These are phyloP conservation scores for Nakataea oryzae DNA, from an alignment of 2,329 filamentous ascomycete species.

Conservation along the genomic window DNA sequence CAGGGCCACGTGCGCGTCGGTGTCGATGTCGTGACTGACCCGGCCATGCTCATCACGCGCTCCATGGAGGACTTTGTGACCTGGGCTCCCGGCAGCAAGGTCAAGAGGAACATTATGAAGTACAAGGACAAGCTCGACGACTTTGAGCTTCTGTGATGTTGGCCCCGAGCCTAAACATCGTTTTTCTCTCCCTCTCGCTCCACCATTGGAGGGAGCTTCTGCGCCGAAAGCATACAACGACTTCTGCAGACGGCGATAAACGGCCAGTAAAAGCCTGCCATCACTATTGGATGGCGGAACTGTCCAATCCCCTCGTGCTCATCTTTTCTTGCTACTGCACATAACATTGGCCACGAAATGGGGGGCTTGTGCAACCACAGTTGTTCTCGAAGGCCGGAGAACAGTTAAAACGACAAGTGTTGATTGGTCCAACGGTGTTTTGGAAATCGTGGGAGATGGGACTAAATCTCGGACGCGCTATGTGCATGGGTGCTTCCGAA, in stretches of 20 bases:
- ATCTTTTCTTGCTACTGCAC: background rate
- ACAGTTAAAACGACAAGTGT: background rate
- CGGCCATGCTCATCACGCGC: conserved; percentile 79
- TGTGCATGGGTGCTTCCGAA: background rate
- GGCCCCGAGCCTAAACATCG: background rate
- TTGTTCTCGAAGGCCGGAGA: background rate
- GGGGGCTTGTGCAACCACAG: background rate
- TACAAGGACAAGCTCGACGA: conserved; percentile 94
- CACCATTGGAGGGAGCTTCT: too few species aligned
- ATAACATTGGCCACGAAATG: background rate
- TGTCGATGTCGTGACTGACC: conserved; percentile 81
- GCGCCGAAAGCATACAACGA: background rate
- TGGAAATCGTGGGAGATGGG: background rate
- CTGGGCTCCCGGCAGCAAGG: conserved; percentile 93
- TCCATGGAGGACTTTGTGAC: conserved; percentile 95
- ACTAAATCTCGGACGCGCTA: background rate
- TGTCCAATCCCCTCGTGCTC: background rate
- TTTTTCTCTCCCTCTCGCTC: background rate
- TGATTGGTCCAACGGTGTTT: background rate
- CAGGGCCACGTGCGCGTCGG: conserved; percentile 90
- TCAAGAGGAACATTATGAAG: conserved; percentile 91
- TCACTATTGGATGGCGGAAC: background rate
- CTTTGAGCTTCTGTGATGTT: conserved; percentile 69
- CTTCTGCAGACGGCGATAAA: too few species aligned
- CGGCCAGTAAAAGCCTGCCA: too few species aligned